Evolutionary conservation across 495 filamentous ascomycete species (phyloP).

Genomic region (Annulohypoxylon bovei): DNA sequence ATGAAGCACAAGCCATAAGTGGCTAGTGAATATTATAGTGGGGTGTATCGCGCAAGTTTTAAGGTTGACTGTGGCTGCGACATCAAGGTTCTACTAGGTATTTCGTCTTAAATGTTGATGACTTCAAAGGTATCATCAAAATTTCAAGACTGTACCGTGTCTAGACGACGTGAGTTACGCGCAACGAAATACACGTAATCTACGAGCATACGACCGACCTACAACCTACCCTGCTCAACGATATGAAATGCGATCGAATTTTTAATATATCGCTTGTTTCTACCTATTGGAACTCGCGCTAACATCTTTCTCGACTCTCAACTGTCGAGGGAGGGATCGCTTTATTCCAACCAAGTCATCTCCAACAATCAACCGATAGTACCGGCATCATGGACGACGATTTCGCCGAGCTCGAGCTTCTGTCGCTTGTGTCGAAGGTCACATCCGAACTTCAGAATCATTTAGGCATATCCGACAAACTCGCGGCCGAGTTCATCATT

Average conservation of each 20-base stretch:
- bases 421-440: constrained; percentile 94
- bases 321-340: not conserved
- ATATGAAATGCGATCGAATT: constrained; percentile 27
- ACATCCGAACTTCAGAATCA: constrained; percentile 95
- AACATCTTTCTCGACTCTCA: not conserved
- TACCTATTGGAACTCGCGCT: constrained; percentile 14
- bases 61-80: not conserved
- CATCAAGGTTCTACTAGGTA: not conserved
- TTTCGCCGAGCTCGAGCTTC: constrained; percentile 86
- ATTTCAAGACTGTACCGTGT: not conserved
- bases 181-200: constrained; percentile 5
- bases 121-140: too few species aligned
- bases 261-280: constrained; percentile 26
- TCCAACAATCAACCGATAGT: not conserved
- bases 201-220: not conserved
- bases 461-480: constrained; percentile 91
- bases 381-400: constrained; percentile 76
- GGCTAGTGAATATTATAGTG: not conserved
- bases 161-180: not conserved
- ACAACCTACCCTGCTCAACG: not conserved
- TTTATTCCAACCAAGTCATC: not conserved
- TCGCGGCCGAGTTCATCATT: constrained; percentile 93
- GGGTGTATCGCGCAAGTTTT: not conserved
- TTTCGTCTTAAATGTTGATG: not conserved
- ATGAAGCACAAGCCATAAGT: not conserved